Conservation (phyloP, 2,329 filamentous ascomycete species). For the Arthrobotrys musiformis region DNA sequence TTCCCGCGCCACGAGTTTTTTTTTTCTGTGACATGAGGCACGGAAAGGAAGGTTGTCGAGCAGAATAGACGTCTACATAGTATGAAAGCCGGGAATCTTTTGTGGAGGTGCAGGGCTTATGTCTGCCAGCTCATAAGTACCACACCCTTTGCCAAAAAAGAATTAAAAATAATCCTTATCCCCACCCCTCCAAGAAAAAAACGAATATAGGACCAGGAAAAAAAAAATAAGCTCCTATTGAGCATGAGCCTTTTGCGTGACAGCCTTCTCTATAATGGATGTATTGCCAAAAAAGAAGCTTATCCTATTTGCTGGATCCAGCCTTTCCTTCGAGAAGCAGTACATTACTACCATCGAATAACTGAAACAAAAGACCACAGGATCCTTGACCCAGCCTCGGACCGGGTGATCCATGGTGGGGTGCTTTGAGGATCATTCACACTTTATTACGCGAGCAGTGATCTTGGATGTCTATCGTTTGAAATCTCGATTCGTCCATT, state of each 20-base stretch:
- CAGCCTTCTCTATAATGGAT: conserved; percentile 36
- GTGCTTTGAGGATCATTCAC: conserved; percentile 48
- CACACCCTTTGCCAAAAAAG: conserved; percentile 49
- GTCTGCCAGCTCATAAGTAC: conserved; percentile 55
- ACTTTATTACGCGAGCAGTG: conserved; percentile 55
- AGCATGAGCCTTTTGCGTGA: conserved; percentile 47
- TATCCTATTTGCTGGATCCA: conserved; percentile 56
- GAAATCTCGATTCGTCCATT: conserved; percentile 37
- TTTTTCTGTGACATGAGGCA: conserved; percentile 50
- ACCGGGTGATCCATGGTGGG: conserved; percentile 55
- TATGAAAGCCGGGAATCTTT: conserved; percentile 40
- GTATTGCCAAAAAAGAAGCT: conserved; percentile 48
- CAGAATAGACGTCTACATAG: conserved; percentile 32
- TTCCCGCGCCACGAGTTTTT: conserved; percentile 54
- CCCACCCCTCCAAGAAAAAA: conserved; percentile 31
- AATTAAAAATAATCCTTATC: conserved; percentile 53
- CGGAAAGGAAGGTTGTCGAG: conserved; percentile 52
- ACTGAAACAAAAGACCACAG: conserved; percentile 55
- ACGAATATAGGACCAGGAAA: conserved; percentile 1
- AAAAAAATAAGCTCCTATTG: conserved; percentile 42
- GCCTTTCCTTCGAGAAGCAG: conserved; percentile 53
- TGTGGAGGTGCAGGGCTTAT: conserved; percentile 56
- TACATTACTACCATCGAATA: conserved; percentile 23
- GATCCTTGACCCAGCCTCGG: conserved; percentile 55
- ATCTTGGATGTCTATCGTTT: conserved; percentile 50